A percentile compares a stretch with the other conserved stretches of the same genome.
These are phyloP conservation scores for Achaetomiella virescens DNA, from an alignment of 495 filamentous ascomycete genomes.

Conservation along the genomic window DNA sequence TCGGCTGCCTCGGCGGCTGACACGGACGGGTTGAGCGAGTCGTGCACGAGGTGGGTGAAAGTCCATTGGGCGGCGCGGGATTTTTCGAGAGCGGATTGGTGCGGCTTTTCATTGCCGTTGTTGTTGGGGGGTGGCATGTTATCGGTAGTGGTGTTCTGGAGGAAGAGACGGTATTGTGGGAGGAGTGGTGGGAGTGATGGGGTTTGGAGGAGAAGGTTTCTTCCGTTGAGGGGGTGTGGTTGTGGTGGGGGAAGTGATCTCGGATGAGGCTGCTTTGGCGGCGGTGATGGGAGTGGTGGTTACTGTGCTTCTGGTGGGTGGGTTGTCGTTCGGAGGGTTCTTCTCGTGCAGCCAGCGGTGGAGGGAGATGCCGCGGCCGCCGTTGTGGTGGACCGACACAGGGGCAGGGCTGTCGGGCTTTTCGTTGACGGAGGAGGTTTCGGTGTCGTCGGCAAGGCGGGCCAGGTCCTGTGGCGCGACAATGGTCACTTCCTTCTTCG, in stretches of 20 bases:
- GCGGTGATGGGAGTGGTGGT: constrained; percentile 10
- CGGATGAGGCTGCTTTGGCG: background rate
- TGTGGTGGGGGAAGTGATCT: constrained; percentile 2
- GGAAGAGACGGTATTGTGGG: background rate
- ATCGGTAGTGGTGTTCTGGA: background rate
- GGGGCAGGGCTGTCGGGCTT: constrained; percentile 20
- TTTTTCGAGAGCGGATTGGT: constrained; percentile 52
- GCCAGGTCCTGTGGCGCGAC: constrained; percentile 46
- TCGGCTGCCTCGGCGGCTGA: constrained; percentile 68
- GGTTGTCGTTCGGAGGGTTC: constrained; percentile 5
- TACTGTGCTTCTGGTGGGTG: constrained; percentile 5
- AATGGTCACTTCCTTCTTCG: constrained; percentile 57
- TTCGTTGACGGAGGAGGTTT: constrained; percentile 33
- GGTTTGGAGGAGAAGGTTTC: background rate
- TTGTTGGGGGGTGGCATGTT: background rate
- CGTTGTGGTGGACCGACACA: constrained; percentile 5
- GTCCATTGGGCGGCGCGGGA: constrained; percentile 74
- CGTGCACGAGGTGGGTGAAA: constrained; percentile 72
- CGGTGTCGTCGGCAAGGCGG: constrained; percentile 28
- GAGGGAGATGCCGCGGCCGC: constrained; percentile 38
- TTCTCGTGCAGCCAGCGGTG: constrained; percentile 48
- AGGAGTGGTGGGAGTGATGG: background rate
- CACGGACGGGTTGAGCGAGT: constrained; percentile 75
- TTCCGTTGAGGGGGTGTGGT: constrained; percentile 17
- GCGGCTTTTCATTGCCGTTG: constrained; percentile 8